Evolutionary conservation across 768 basidiomycete species (phyloP).

Genomic region (Termitomyces sp.): DNA sequence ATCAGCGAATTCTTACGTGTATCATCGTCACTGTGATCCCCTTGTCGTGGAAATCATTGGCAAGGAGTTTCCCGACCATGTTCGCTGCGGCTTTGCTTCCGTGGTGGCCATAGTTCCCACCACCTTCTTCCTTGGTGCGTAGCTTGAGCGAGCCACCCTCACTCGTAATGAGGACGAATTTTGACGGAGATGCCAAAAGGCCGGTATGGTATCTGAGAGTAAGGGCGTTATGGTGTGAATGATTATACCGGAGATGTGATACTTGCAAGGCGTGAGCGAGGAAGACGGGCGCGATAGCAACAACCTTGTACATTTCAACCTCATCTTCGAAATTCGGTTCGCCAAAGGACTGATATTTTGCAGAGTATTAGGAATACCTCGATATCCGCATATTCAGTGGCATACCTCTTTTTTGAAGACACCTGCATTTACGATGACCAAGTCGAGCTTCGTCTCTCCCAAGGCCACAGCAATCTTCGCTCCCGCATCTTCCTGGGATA

Average conservation of each 20-base stretch:
- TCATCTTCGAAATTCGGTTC: constrained; percentile 33
- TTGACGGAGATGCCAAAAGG: constrained; percentile 25
- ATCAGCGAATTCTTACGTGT: constrained; percentile 27
- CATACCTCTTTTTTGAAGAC: constrained; percentile 36
- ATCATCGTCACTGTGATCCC: constrained; percentile 39
- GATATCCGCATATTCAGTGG: background rate
- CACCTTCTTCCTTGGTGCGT: constrained; percentile 40
- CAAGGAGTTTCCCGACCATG: constrained; percentile 43
- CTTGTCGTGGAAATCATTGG: constrained; percentile 33
- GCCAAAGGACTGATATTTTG: constrained; percentile 28
- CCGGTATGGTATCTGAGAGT: constrained; percentile 16
- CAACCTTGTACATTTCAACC: constrained; percentile 42
- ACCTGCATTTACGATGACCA: constrained; percentile 35
- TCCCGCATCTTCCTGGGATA: constrained; percentile 29
- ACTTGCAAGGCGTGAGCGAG: constrained; percentile 25
- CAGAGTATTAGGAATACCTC: background rate
- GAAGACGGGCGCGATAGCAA: constrained; percentile 40
- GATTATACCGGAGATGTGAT: too few relatives aligned
- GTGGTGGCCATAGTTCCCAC: constrained; percentile 48
- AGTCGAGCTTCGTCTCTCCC: constrained; percentile 25
- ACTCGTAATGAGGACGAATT: constrained; percentile 40
- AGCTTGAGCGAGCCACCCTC: constrained; percentile 44
- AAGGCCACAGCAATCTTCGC: constrained; percentile 31
- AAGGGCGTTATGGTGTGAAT: too few relatives aligned
- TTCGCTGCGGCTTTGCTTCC: constrained; percentile 45